Percentiles rank a stretch among this genome's conserved stretches.
phyloP scores from a whole-genome alignment of 164 flowering plant genomes.

The Magnolia sinica region DNA sequence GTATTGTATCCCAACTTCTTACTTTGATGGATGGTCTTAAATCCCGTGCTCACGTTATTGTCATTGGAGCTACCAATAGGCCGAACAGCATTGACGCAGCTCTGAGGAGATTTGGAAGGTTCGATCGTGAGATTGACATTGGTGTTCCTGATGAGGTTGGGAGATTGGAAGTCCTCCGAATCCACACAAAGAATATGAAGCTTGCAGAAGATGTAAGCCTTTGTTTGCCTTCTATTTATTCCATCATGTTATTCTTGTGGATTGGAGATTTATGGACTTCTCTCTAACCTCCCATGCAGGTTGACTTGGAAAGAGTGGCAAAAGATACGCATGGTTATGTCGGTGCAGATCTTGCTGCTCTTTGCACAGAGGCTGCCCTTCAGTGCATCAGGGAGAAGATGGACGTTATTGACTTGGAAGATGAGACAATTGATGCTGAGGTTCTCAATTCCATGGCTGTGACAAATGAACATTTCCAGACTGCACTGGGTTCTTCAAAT shows the following conservation, averaged over 20 bases:
- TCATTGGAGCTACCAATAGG: conserved; percentile 70
- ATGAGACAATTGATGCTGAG: conserved; percentile 65
- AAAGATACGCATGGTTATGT: conserved; percentile 72
- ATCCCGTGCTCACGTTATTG: conserved; percentile 60
- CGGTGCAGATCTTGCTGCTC: conserved; percentile 75
- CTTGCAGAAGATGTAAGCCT: conserved; percentile 57
- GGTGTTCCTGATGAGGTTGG: conserved; percentile 76
- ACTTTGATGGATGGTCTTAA: conserved; percentile 74
- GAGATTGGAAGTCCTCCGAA: conserved; percentile 59
- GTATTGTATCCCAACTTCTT: conserved; percentile 63
- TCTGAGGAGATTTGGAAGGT: conserved; percentile 67
- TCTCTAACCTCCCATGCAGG: conserved; percentile 29
- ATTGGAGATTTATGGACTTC: not conserved
- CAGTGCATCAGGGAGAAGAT: conserved; percentile 71
- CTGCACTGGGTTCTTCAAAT: conserved; percentile 55
- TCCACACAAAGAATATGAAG: conserved; percentile 72
- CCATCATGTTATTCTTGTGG: not conserved
- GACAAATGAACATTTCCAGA: conserved; percentile 59
- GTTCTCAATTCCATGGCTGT: conserved; percentile 66
- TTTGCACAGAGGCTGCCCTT: conserved; percentile 73
- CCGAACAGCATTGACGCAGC: conserved; percentile 72
- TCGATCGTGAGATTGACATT: conserved; percentile 68
- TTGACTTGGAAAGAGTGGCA: conserved; percentile 57
- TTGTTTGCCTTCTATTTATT: not conserved
- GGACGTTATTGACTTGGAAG: conserved; percentile 69